These are phyloP conservation scores for Isochrysis galbana DNA, from an alignment of 78 protist species.

Conservation along the genomic window DNA sequence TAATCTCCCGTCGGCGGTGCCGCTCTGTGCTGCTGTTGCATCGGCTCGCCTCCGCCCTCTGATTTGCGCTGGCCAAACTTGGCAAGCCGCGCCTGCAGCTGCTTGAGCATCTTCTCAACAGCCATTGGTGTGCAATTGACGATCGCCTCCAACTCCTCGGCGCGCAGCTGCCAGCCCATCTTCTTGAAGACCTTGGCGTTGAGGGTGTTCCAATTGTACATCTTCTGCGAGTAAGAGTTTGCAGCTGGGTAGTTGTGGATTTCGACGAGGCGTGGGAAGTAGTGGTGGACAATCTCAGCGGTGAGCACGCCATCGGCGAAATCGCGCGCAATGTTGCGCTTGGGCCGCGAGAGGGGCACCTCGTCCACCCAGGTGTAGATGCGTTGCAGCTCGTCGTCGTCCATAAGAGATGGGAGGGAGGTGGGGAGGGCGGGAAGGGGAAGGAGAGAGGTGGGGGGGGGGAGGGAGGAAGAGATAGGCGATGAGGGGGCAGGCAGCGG, in stretches of 20 bases:
- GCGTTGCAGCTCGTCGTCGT: conserved; percentile 62
- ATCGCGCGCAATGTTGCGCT: conserved; percentile 79
- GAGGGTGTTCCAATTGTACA: conserved; percentile 68
- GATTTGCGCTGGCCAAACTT: not conserved
- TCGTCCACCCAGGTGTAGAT: conserved; percentile 75
- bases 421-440: too few relatives aligned
- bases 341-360: conserved; percentile 74
- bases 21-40: not conserved
- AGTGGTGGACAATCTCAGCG: not conserved
- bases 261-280: conserved; percentile 48
- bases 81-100: not conserved
- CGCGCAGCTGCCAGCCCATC: not conserved
- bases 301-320: conserved; percentile 72
- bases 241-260: conserved; percentile 78
- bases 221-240: conserved; percentile 38
- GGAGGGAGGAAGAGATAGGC: too few relatives aligned
- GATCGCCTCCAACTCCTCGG: not conserved
- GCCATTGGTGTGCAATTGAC: conserved; percentile 30
- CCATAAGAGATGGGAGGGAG: too few relatives aligned
- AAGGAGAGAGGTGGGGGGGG: too few relatives aligned
- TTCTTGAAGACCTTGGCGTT: conserved; percentile 40
- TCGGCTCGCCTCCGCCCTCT: not conserved
- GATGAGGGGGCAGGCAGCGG: too few relatives aligned
- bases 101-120: conserved; percentile 43
- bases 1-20: not conserved